These are phyloP conservation scores for Coniochaeta sp. DNA, from an alignment of 2,329 filamentous ascomycete genomes.

Conservation along the genomic window DNA sequence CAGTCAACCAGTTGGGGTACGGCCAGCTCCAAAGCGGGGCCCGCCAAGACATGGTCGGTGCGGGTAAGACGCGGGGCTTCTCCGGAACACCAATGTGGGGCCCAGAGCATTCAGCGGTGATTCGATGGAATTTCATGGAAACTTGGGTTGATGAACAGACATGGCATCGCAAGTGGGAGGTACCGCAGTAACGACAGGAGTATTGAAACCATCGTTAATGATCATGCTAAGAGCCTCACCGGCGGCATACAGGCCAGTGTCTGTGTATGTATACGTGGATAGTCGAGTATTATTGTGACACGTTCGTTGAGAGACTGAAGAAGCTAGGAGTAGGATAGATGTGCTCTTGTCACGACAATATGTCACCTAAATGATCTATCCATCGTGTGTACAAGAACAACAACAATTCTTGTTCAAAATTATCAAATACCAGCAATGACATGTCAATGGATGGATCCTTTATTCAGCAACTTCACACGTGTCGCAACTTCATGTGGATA, in stretches of 20 bases:
- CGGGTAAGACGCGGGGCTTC: neutral
- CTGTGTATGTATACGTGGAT: neutral
- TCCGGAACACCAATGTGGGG: neutral
- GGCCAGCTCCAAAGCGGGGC: slow-evolving; percentile 1
- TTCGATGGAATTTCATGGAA: slow-evolving; percentile 1
- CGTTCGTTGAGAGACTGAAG: neutral
- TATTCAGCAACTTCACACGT: neutral
- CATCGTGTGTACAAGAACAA: no score
- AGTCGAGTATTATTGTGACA: neutral
- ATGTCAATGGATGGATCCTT: neutral
- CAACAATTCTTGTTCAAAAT: no score
- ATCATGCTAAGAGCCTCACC: neutral
- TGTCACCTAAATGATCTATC: no score
- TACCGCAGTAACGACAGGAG: no score
- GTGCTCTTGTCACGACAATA: no score
- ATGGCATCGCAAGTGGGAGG: no score
- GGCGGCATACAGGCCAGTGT: neutral
- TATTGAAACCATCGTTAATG: neutral
- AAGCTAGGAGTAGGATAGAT: neutral
- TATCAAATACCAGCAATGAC: neutral
- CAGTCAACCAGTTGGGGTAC: no score
- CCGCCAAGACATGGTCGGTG: neutral
- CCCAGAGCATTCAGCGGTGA: neutral
- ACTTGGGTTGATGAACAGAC: no score
- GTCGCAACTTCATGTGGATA: neutral